Evolutionary conservation across 495 filamentous ascomycete genomes (phyloP).

Genomic region (Aspergillus homomorphus): DNA sequence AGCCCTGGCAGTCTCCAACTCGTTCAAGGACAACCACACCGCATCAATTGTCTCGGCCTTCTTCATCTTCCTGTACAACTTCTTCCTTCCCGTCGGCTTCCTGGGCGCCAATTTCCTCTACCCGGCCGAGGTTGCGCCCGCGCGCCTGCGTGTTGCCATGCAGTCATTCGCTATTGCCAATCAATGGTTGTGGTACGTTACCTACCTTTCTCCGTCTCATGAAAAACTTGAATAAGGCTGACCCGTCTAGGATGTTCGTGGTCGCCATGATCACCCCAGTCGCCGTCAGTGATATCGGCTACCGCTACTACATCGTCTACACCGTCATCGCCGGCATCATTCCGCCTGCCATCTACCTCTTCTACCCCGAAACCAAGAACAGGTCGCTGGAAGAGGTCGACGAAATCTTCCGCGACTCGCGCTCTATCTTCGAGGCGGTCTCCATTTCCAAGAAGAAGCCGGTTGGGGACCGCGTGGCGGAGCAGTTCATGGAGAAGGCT

Average conservation of each 20-base stretch:
- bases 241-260: constrained; percentile 24
- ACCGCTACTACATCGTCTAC: constrained; percentile 56
- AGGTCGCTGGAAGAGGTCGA: constrained; percentile 17
- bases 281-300: constrained; percentile 49
- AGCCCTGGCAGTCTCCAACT: constrained; percentile 36
- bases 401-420: constrained; percentile 13
- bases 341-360: constrained; percentile 55
- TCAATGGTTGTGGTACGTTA: constrained; percentile 39
- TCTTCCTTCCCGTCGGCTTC: constrained; percentile 52
- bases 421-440: constrained; percentile 5
- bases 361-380: constrained; percentile 40
- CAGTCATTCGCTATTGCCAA: constrained; percentile 43
- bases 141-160: constrained; percentile 46
- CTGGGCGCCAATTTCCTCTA: constrained; percentile 51
- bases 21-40: constrained; percentile 34
- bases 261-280: constrained; percentile 56
- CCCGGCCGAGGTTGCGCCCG: constrained; percentile 48
- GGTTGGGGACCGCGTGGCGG: constrained; percentile 1
- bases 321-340: constrained; percentile 25
- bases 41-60: constrained; percentile 37
- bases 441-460: constrained; percentile 3
- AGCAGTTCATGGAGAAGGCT: constrained; percentile 1
- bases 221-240: constrained; percentile 2
- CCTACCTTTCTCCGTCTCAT: neutral
- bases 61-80: constrained; percentile 49